Evolutionary conservation across 208 protist species (phyloP), one percentile per base, ranked within the genome.

Genomic region (Strigomonas culicis): DNA sequence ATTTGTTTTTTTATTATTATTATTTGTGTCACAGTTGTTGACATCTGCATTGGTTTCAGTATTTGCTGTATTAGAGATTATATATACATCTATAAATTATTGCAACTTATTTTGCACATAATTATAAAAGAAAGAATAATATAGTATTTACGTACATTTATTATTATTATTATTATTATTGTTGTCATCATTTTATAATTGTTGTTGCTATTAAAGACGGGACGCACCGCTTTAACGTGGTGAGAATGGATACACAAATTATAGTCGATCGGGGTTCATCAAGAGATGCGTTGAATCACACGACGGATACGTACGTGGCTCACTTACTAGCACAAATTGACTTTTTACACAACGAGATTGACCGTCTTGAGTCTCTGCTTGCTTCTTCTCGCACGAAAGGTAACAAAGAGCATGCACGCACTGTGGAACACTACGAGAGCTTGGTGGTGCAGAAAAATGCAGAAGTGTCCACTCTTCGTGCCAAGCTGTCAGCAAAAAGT

Each of bases 331-430:
- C 73, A 1, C 88, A 95, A 51, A 91, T 95, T 43, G 71, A 49
- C 7, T 91, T 92, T 81, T 65, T 95, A 13, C 88, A 94, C 57
- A 80, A 77, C 58, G 88, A 94, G 60, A 82, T 94, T 27, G 84
- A 94, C 28, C 67, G 88, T 7, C 72, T 94, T 24, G 88, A 94
- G 57, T 24, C 75, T 22, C 75, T 83, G 27, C 63, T 82, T 0
- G 50, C 32, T 25, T 59, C 21, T 0, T 47, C 79, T 46, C 80
- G 87, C 11, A 43, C 55, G 28, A 74, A 79, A 32, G 47, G 68
- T 4, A 62, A 50, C 10, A 60, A 63, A 19, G 80, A 88, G 11
- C 51, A 52, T 7, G 63, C 61, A 21, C 52, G 66, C 46, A 31
- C 79, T 19, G 27, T 68, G 17, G 49, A 65, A 58, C 43, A 79